phyloP scores from a whole-genome alignment of 352 stramenopile species.

The Sclerospora graminicola region DNA sequence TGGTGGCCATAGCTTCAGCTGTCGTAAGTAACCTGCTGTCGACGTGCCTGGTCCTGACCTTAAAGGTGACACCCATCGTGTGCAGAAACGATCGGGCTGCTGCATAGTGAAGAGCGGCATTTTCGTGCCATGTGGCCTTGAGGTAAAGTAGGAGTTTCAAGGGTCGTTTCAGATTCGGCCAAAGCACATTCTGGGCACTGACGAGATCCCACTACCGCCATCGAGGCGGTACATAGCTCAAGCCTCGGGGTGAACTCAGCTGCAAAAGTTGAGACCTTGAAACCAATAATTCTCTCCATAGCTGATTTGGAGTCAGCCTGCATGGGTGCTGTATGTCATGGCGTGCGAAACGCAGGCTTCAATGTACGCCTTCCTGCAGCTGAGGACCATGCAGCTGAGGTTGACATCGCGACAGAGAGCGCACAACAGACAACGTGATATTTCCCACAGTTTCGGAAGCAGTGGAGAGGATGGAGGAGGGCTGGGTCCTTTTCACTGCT shows the following conservation, averaged over 20 bases:
- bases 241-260: conserved; percentile 14
- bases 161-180: not conserved
- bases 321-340: conserved; percentile 15
- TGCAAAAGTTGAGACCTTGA: conserved; percentile 16
- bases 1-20: conserved; percentile 3
- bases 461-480: too few relatives aligned
- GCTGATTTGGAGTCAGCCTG: conserved; percentile 22
- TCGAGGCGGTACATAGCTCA: conserved; percentile 17
- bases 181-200: conserved; percentile 4
- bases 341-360: conserved; percentile 25
- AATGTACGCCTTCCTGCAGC: not conserved
- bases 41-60: conserved; percentile 3
- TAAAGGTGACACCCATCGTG: conserved; percentile 3
- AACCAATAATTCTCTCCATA: conserved; percentile 7
- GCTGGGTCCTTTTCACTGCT: too few relatives aligned
- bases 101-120: not conserved
- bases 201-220: conserved; percentile 8
- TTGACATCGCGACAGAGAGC: too few relatives aligned
- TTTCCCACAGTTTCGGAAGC: too few relatives aligned
- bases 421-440: too few relatives aligned
- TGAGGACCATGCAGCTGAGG: too few relatives aligned
- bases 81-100: not conserved
- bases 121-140: not conserved
- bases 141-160: not conserved
- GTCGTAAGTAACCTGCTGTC: conserved; percentile 21